Conservation (phyloP, 2,329 filamentous ascomycete genomes). For the Penicillium sp. region DNA sequence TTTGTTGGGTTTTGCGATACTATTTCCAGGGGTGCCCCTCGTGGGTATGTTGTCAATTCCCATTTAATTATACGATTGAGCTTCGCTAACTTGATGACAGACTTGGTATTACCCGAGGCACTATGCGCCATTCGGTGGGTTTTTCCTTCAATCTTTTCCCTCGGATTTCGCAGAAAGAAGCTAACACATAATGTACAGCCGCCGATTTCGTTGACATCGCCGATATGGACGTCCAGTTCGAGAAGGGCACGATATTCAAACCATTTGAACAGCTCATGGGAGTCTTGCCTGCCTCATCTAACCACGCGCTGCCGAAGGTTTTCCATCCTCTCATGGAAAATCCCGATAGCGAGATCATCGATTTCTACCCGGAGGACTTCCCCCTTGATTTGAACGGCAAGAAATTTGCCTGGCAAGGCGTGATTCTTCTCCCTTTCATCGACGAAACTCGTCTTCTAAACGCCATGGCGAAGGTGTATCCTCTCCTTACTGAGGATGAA, state of each 20-base stretch:
- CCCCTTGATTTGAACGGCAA: conserved; percentile 93
- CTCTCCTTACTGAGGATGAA: conserved; percentile 74
- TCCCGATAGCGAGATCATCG: conserved; percentile 84
- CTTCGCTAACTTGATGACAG: not conserved
- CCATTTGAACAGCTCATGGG: conserved; percentile 99
- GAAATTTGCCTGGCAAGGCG: conserved; percentile 97
- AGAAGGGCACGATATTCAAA: conserved; percentile 79
- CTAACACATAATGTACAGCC: conserved; percentile 47
- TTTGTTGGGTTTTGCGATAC: conserved; percentile 93
- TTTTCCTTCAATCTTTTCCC: not conserved
- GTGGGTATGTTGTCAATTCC: conserved; percentile 53
- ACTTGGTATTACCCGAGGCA: conserved; percentile 99
- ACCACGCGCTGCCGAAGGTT: conserved; percentile 81
- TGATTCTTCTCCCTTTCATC: conserved; percentile 91
- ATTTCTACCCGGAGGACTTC: conserved; percentile 97
- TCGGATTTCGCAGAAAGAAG: not conserved
- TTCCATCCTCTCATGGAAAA: conserved; percentile 92
- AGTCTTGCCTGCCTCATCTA: conserved; percentile 88
- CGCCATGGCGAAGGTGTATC: conserved; percentile 81
- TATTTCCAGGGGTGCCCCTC: conserved; percentile 98
- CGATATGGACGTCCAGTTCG: conserved; percentile 76
- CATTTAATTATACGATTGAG: not conserved
- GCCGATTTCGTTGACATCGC: conserved; percentile 85
- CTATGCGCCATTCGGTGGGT: conserved; percentile 77
- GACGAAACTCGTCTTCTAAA: conserved; percentile 81